Evolutionary conservation across 1,284 basidiomycete genomes (phyloP).

Genomic region (Kalmanozyma brasiliensis): DNA sequence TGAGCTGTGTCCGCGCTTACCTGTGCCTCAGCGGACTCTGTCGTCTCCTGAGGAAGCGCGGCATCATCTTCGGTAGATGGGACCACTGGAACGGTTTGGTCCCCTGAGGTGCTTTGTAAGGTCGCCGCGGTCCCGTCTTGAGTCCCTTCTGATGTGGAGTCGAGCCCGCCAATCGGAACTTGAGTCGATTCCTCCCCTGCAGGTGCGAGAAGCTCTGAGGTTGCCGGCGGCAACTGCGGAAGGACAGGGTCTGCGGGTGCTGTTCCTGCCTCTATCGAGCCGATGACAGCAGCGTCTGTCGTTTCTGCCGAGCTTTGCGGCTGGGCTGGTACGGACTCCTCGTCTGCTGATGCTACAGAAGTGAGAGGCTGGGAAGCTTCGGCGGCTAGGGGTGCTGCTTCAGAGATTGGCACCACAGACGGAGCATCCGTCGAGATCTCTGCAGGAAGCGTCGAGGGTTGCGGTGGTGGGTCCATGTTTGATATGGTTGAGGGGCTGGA

Average conservation of each 20-base stretch:
- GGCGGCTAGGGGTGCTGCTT: not conserved
- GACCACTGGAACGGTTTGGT: not conserved
- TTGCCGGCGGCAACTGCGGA: not conserved
- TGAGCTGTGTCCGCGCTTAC: not conserved
- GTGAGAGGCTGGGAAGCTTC: not conserved
- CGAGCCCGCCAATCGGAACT: not conserved
- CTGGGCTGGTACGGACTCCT: not conserved
- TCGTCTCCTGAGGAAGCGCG: not conserved
- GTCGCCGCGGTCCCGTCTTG: not conserved
- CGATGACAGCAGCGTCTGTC: not conserved
- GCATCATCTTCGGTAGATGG: not conserved
- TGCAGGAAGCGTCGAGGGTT: not conserved
- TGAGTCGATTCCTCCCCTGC: not conserved
- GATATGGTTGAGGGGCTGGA: too few species aligned
- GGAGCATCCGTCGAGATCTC: not conserved
- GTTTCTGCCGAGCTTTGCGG: not conserved
- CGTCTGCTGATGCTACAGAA: not conserved
- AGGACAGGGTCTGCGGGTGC: not conserved
- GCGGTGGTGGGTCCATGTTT: conserved; percentile 4
- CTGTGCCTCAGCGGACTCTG: not conserved
- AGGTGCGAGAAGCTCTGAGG: not conserved
- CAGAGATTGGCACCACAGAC: not conserved
- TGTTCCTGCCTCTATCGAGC: not conserved
- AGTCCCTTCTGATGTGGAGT: too few species aligned
- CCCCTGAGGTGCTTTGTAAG: not conserved